Base-by-base conservation (phyloP, 208 protist species). In the Trypanosoma boissoni region DNA sequence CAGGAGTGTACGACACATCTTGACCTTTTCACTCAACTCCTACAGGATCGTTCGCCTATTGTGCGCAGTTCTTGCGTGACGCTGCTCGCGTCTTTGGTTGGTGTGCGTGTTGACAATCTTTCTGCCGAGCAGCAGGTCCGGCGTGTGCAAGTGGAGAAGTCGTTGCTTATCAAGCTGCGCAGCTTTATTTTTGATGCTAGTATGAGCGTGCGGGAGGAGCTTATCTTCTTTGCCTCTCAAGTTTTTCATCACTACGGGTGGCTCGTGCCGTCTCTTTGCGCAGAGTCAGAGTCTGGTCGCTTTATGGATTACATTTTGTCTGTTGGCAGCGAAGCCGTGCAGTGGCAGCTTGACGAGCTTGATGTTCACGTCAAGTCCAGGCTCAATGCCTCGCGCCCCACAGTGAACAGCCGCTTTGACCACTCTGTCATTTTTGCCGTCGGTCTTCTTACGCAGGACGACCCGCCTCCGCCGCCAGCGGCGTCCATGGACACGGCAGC, bases 61-160 rank as follows among this genome's bases (percentile, higher is more conserved):
- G 88, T 95, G 51, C 88, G 88, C 34, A 90, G 83, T 66, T 91
- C 83, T 16, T 92, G 85, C 56, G 88, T 92, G 21, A 91, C 88
- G 3, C 67, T 95, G 32, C 70, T 95, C n/a, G 76, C 82, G 18
- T 89, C 75, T 48, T 65, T 95, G 24, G 71, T 91, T 0, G 88
- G 88, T 49, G 60, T 79, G 1, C 78, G 80, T 37, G 61, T 86
- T 36, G 76, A 91, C 44, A 20, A 76, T 16, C 66, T 86, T 20
- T 61, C 76, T 18, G 41, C 58, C 43, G 77, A 86, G 6, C 76
- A 86, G 57, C 80, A 89, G 46, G 50, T 90, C 24, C 82, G 81
- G 3, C 86, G 80, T 20, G 54, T 91, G 50, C 85, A 92, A 49
- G 84, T 91, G 78, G 88, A 95, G 55, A 95, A 91, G 70, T 82